Percentiles rank a stretch among this genome's conserved stretches.
Conservation (phyloP, 192 early-diverging fungal genomes). For the Chytriomyces confervae region DNA sequence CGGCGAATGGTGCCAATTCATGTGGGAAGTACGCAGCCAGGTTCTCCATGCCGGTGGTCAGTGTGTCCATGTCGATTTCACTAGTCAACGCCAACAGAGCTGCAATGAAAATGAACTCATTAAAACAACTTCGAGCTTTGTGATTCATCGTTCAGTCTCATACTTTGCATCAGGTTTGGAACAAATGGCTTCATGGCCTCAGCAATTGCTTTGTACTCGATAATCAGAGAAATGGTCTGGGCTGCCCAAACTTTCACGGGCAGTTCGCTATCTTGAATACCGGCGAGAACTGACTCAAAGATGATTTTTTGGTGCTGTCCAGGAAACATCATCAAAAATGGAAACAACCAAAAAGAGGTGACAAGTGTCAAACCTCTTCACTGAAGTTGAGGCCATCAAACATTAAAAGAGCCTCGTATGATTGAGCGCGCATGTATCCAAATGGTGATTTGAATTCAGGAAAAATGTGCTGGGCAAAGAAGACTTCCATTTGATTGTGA, state of each 20-base stretch:
- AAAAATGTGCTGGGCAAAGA: slow-evolving; percentile 85
- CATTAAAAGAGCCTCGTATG: slow-evolving; percentile 49
- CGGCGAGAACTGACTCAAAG: slow-evolving; percentile 48
- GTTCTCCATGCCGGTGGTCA: slow-evolving; percentile 85
- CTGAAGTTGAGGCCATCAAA: slow-evolving; percentile 45
- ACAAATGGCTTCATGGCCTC: slow-evolving; percentile 79
- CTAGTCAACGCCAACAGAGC: slow-evolving; percentile 85
- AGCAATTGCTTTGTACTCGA: slow-evolving; percentile 71
- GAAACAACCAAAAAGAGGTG: background rate
- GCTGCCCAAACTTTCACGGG: slow-evolving; percentile 90
- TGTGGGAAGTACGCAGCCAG: slow-evolving; percentile 92
- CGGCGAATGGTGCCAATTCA: slow-evolving; percentile 90
- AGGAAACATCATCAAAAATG: slow-evolving; percentile 65
- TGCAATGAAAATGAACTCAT: slow-evolving; percentile 7
- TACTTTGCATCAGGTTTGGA: slow-evolving; percentile 83
- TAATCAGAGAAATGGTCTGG: slow-evolving; percentile 79
- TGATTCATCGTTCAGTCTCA: background rate
- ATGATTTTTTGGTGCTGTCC: slow-evolving; percentile 36
- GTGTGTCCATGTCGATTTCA: slow-evolving; percentile 91
- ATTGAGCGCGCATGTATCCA: slow-evolving; percentile 77
- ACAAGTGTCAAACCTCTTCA: slow-evolving; percentile 13
- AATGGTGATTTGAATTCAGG: slow-evolving; percentile 87
- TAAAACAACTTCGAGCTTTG: background rate
- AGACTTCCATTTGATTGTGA: slow-evolving; percentile 70
- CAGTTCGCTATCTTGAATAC: slow-evolving; percentile 78